phyloP scores from a whole-genome alignment of 495 filamentous ascomycete genomes.

The Niebla homalea region DNA sequence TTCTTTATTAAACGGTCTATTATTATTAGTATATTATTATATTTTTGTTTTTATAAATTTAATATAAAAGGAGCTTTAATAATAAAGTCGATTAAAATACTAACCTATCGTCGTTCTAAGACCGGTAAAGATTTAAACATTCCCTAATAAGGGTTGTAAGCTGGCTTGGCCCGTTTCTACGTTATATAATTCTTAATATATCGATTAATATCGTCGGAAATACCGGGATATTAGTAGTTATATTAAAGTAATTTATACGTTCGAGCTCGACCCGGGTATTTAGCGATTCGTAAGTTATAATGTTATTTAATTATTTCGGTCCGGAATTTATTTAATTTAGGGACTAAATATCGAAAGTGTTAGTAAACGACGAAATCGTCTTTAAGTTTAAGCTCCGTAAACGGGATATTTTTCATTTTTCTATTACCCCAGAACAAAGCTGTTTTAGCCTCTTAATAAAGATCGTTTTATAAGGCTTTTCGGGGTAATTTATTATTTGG shows the following conservation, averaged over 20 bases:
- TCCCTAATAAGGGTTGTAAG: conserved; percentile 10
- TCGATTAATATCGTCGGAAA: not conserved
- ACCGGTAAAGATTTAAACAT: conserved; percentile 7
- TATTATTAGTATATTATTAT: conserved; percentile 5
- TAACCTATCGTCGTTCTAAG: conserved; percentile 1
- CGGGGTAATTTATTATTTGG: not conserved
- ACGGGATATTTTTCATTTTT: too few species aligned
- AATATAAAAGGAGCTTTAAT: not conserved
- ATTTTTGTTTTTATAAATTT: not conserved
- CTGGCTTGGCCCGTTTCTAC: conserved; percentile 11
- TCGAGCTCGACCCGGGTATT: not conserved
- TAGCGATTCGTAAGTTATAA: not conserved
- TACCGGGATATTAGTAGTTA: not conserved
- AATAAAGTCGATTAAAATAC: conserved; percentile 14
- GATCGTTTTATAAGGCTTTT: not conserved
- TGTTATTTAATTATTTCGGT: not conserved
- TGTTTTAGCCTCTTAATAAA: too few species aligned
- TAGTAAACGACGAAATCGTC: too few species aligned
- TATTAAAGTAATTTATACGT: not conserved
- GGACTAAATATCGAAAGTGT: too few species aligned
- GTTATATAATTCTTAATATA: conserved; percentile 13
- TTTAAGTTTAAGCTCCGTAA: too few species aligned
- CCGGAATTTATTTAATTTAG: not conserved
- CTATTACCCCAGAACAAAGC: too few species aligned
- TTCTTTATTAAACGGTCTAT: conserved; percentile 6